A percentile compares a stretch with the other conserved stretches of the same genome.
phyloP scores from a whole-genome alignment of 202 grass and related monocot species.

The Setaria italica region DNA sequence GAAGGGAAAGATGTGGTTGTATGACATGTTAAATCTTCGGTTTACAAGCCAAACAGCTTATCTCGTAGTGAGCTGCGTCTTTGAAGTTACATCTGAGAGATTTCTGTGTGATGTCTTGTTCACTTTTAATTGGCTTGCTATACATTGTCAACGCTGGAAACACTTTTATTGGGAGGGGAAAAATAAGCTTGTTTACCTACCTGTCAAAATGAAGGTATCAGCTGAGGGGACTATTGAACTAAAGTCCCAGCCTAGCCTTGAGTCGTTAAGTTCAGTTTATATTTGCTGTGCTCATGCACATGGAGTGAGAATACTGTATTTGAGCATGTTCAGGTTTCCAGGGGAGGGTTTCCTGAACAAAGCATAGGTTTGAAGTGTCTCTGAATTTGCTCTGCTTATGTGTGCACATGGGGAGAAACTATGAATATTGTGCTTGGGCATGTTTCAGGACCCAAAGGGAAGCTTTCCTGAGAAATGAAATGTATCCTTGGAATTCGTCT shows the following conservation, averaged over 20 bases:
- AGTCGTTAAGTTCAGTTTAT: too few relatives aligned
- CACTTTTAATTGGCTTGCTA: not conserved
- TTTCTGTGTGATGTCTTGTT: not conserved
- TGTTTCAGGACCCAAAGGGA: too few relatives aligned
- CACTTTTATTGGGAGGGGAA: not conserved
- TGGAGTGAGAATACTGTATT: too few relatives aligned
- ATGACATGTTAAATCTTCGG: constrained; percentile 20
- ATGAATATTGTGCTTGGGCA: not conserved
- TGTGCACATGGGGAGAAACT: not conserved
- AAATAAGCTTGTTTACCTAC: not conserved
- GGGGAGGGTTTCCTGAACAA: not conserved
- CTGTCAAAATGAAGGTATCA: not conserved
- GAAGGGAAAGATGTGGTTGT: constrained; percentile 38
- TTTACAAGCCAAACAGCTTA: not conserved
- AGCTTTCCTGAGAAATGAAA: too few relatives aligned
- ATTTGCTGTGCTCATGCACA: not conserved
- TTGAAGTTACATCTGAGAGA: not conserved
- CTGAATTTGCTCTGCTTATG: not conserved
- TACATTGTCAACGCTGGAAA: not conserved
- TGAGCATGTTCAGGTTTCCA: too few relatives aligned
- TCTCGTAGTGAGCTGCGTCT: not conserved
- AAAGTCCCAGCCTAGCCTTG: not conserved
- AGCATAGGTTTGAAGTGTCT: not conserved
- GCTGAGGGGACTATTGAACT: not conserved
- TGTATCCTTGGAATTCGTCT: too few relatives aligned